These are phyloP conservation scores for Rhizopogon sp. DNA, from an alignment of 768 basidiomycete species.

Conservation along the genomic window DNA sequence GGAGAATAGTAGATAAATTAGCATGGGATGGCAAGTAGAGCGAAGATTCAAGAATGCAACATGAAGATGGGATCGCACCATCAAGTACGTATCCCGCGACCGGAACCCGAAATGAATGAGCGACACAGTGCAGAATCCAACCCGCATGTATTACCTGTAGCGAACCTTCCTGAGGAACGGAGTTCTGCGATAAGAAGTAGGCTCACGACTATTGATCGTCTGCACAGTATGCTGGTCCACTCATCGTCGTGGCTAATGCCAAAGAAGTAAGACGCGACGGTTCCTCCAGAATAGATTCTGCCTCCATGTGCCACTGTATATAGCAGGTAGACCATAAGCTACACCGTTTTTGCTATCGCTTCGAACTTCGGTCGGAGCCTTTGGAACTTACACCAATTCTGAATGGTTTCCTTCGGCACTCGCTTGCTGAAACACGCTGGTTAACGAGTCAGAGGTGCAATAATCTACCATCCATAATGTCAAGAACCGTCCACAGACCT, in stretches of 20 bases:
- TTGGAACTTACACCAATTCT: constrained; percentile 20
- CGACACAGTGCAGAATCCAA: constrained; percentile 26
- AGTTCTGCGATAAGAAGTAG: constrained; percentile 6
- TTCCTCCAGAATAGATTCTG: constrained; percentile 6
- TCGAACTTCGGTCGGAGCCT: neutral
- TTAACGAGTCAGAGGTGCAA: neutral
- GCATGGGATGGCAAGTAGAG: neutral
- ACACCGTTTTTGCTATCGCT: neutral
- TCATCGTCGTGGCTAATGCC: constrained; percentile 21
- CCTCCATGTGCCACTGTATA: constrained; percentile 21
- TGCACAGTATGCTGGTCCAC: constrained; percentile 20
- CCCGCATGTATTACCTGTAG: constrained; percentile 24
- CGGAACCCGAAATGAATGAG: constrained; percentile 19
- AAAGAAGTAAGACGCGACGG: constrained; percentile 22
- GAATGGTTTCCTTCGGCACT: constrained; percentile 14
- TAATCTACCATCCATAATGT: neutral
- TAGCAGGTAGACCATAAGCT: neutral
- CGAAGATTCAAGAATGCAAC: neutral
- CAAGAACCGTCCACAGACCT: neutral
- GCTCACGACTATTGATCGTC: constrained; percentile 25
- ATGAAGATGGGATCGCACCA: constrained; percentile 14
- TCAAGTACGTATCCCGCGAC: constrained; percentile 25
- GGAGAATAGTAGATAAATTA: neutral
- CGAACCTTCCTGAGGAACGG: neutral
- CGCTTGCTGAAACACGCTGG: constrained; percentile 24